These are phyloP conservation scores for Nicotiana obtusifolia DNA, from an alignment of 257 asterid genomes.

Conservation along the genomic window DNA sequence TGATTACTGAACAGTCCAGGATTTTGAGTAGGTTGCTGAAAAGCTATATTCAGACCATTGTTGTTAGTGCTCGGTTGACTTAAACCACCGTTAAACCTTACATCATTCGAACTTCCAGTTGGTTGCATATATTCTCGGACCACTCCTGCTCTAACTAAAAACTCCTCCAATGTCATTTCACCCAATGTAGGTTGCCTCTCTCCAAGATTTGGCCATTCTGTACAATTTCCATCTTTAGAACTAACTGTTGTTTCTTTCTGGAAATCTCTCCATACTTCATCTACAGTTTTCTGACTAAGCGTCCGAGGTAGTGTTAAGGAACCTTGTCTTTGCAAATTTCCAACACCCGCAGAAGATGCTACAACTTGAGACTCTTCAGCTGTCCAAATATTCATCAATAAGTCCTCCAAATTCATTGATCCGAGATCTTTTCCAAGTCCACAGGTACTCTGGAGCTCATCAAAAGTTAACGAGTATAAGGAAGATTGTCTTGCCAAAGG, in stretches of 20 bases:
- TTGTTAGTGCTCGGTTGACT: constrained; percentile 20
- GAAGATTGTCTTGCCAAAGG: constrained; percentile 74
- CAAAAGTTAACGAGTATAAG: constrained; percentile 69
- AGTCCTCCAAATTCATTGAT: constrained; percentile 92
- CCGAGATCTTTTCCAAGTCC: constrained; percentile 79
- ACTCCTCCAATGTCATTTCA: constrained; percentile 81
- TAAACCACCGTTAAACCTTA: constrained; percentile 33
- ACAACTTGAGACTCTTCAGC: constrained; percentile 64
- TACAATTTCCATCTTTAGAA: constrained; percentile 29
- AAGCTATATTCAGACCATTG: constrained; percentile 31
- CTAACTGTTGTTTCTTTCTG: constrained; percentile 41
- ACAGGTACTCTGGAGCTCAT: constrained; percentile 70
- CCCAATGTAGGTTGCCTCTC: constrained; percentile 69
- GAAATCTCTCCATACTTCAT: constrained; percentile 78
- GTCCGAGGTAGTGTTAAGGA: constrained; percentile 77
- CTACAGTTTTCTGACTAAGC: constrained; percentile 75
- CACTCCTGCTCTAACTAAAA: constrained; percentile 67
- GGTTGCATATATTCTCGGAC: constrained; percentile 64
- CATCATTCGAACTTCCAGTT: constrained; percentile 23
- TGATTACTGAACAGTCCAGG: constrained; percentile 41
- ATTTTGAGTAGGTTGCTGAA: constrained; percentile 42
- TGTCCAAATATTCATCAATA: constrained; percentile 75
- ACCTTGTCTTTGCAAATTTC: constrained; percentile 68
- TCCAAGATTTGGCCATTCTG: constrained; percentile 33
- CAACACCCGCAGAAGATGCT: constrained; percentile 32